phyloP scores from a whole-genome alignment of 148 eudicot species.

The Camellia sinensis region DNA sequence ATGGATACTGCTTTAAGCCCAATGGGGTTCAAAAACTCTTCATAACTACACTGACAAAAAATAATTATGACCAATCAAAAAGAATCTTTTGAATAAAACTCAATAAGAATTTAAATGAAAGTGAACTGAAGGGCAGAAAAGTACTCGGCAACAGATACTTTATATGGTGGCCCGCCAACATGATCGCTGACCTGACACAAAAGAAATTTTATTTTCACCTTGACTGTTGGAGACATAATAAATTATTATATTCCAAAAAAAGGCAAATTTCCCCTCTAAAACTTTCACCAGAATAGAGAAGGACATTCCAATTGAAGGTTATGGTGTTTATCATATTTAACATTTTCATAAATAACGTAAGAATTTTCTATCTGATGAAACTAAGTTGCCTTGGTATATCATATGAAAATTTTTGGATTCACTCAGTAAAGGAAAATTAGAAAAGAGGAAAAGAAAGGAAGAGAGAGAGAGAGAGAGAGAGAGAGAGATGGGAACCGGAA shows the following conservation, averaged over 20 bases:
- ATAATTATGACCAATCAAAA: neutral
- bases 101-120: conserved; percentile 3
- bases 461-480: neutral
- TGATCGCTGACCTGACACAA: conserved; percentile 64
- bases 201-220: neutral
- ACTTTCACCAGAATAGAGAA: neutral
- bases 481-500: conserved; percentile 48
- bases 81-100: neutral
- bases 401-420: neutral
- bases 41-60: conserved; percentile 45
- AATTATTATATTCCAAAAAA: neutral
- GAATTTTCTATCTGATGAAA: neutral
- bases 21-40: conserved; percentile 54
- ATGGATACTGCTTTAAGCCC: conserved; percentile 57
- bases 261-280: neutral
- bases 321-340: neutral
- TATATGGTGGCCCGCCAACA: conserved; percentile 80
- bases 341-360: neutral
- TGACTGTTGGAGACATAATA: neutral
- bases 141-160: conserved; percentile 57
- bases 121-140: conserved; percentile 14
- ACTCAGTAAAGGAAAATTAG: neutral
- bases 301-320: neutral
- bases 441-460: neutral
- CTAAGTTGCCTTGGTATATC: neutral